Conservation (phyloP, 2,329 filamentous ascomycete genomes). For the Nigrospora sphaerica region DNA sequence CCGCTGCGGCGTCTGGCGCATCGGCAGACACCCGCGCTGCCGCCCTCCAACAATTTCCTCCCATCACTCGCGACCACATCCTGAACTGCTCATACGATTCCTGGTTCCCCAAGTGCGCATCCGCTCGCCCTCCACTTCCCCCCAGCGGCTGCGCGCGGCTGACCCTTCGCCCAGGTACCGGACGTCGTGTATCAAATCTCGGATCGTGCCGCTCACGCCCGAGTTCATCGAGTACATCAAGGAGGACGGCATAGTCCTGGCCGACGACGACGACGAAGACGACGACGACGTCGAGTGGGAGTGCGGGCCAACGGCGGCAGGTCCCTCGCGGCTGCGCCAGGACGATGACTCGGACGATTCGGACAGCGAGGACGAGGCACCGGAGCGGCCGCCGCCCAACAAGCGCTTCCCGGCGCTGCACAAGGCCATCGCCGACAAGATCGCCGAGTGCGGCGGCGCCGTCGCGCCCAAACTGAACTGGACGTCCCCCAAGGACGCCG, state of each 20-base stretch:
- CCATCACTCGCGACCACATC: slow-evolving; percentile 79
- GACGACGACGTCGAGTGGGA: slow-evolving; percentile 53
- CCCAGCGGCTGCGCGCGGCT: not conserved
- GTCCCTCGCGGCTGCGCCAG: slow-evolving; percentile 25
- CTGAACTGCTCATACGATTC: slow-evolving; percentile 89
- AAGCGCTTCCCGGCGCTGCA: slow-evolving; percentile 66
- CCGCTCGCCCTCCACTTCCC: not conserved
- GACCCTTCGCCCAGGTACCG: slow-evolving; percentile 53
- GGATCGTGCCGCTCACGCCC: slow-evolving; percentile 68
- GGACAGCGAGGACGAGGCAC: slow-evolving; percentile 48
- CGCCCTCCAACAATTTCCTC: slow-evolving; percentile 53
- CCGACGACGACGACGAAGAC: slow-evolving; percentile 57
- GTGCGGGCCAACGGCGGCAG: slow-evolving; percentile 29
- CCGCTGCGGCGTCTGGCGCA: slow-evolving; percentile 9
- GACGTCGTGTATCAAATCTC: slow-evolving; percentile 74
- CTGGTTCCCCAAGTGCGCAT: slow-evolving; percentile 70
- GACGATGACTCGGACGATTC: slow-evolving; percentile 37
- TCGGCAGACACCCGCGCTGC: slow-evolving; percentile 12
- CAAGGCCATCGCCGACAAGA: slow-evolving; percentile 66
- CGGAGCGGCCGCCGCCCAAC: slow-evolving; percentile 43
- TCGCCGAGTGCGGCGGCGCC: slow-evolving; percentile 73
- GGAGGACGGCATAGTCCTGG: slow-evolving; percentile 86
- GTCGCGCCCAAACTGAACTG: slow-evolving; percentile 95
- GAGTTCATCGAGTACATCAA: slow-evolving; percentile 81
- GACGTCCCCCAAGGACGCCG: slow-evolving; percentile 93